These are phyloP conservation scores for Malus sylvestris DNA, from an alignment of 306 rosid species.

Conservation along the genomic window DNA sequence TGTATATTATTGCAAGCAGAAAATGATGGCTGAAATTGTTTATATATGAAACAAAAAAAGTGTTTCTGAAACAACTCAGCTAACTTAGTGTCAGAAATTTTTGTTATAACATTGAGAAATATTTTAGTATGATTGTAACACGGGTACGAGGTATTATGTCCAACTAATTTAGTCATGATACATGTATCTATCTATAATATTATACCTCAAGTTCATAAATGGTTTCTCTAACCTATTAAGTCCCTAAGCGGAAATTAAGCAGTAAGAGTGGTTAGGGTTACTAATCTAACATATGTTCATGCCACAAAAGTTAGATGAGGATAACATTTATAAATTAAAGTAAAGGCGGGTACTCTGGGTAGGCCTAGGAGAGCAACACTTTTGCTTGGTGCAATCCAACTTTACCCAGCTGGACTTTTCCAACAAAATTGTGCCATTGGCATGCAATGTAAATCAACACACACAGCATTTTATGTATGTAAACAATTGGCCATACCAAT, in stretches of 20 bases:
- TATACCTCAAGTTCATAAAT: no score
- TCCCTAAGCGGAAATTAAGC: background rate
- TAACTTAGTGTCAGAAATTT: background rate
- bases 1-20: background rate
- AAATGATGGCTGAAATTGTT: background rate
- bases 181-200: no score
- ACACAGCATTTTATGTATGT: background rate
- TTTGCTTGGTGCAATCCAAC: background rate
- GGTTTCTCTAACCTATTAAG: background rate
- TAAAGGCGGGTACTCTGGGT: background rate
- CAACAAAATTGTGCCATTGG: background rate
- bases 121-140: background rate
- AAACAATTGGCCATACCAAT: background rate
- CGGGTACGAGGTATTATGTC: background rate
- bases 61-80: background rate
- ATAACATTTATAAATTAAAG: background rate
- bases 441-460: background rate
- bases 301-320: background rate
- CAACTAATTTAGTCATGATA: background rate
- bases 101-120: no score
- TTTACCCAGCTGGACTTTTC: background rate
- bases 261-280: background rate
- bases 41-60: background rate
- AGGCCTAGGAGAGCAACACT: background rate
- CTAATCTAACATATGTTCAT: background rate